Evolutionary conservation across 495 filamentous ascomycete species (phyloP).

Genomic region (Tuber aestivum): DNA sequence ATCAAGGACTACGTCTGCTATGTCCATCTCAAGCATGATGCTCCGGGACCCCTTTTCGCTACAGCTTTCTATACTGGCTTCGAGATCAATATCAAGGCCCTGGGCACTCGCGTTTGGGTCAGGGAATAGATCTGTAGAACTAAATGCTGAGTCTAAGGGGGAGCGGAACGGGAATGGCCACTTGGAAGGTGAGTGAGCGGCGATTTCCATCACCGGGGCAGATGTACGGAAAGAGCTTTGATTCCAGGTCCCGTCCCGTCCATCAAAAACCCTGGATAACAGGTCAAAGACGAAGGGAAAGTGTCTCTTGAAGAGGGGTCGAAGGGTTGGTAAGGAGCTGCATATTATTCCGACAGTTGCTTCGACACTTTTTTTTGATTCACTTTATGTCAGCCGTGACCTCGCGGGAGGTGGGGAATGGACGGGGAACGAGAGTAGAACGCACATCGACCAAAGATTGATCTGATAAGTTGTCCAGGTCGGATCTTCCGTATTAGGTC

Average conservation of each 20-base stretch:
- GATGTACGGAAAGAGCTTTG: not conserved
- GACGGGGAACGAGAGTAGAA: not conserved
- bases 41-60: not conserved
- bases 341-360: slow-evolving; percentile 10
- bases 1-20: not conserved
- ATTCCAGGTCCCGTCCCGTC: not conserved
- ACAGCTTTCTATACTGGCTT: not conserved
- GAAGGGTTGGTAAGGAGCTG: slow-evolving; percentile 11
- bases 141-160: not conserved
- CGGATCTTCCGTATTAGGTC: not conserved
- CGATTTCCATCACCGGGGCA: not conserved
- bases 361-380: slow-evolving; percentile 8
- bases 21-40: not conserved
- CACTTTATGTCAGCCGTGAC: not conserved
- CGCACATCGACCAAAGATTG: slow-evolving; percentile 1
- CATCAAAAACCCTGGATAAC: not conserved
- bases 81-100: not conserved
- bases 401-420: not conserved
- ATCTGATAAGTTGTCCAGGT: not conserved
- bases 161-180: not conserved
- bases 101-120: not conserved
- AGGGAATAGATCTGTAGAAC: not conserved
- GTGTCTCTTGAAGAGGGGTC: slow-evolving; percentile 9
- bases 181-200: not conserved
- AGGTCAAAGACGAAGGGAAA: not conserved